Evolutionary conservation across 768 basidiomycete species (phyloP).

Genomic region (Auriscalpium vulgare): DNA sequence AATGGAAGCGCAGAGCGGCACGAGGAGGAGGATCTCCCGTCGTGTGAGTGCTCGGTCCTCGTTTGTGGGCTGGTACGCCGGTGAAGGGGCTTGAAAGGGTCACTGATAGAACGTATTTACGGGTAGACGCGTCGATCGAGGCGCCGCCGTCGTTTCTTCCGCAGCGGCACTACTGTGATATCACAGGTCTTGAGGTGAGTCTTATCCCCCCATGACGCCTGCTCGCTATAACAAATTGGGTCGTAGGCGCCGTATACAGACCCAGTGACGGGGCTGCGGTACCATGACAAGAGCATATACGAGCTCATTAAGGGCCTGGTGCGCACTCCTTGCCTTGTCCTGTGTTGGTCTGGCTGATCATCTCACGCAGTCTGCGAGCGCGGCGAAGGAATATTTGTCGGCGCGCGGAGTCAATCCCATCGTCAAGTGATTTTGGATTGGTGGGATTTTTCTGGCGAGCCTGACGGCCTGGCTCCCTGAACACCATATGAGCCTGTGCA

Average conservation of each 20-base stretch:
- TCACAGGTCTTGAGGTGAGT: constrained; percentile 72
- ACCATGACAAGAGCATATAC: constrained; percentile 84
- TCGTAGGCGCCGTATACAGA: constrained; percentile 75
- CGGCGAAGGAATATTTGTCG: constrained; percentile 70
- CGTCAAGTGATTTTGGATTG: constrained; percentile 18
- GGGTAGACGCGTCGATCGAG: constrained; percentile 69
- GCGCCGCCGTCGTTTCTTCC: constrained; percentile 79
- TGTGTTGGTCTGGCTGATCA: background rate
- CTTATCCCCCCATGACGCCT: background rate
- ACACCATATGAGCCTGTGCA: no score
- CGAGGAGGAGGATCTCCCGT: constrained; percentile 58
- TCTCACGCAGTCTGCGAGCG: constrained; percentile 47
- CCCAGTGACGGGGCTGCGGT: constrained; percentile 70
- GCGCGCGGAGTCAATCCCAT: constrained; percentile 37
- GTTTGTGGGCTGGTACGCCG: background rate
- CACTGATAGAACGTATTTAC: background rate
- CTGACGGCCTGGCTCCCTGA: no score
- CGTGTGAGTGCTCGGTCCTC: constrained; percentile 41
- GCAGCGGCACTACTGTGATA: constrained; percentile 74
- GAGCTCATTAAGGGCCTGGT: constrained; percentile 73
- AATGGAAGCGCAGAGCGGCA: constrained; percentile 22
- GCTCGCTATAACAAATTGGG: background rate
- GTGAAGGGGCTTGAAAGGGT: background rate
- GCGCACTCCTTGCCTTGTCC: constrained; percentile 11
- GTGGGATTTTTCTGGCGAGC: no score